Evolutionary conservation across 192 early-diverging fungal species (phyloP).

Genomic region (Rhizophagus clarus): DNA sequence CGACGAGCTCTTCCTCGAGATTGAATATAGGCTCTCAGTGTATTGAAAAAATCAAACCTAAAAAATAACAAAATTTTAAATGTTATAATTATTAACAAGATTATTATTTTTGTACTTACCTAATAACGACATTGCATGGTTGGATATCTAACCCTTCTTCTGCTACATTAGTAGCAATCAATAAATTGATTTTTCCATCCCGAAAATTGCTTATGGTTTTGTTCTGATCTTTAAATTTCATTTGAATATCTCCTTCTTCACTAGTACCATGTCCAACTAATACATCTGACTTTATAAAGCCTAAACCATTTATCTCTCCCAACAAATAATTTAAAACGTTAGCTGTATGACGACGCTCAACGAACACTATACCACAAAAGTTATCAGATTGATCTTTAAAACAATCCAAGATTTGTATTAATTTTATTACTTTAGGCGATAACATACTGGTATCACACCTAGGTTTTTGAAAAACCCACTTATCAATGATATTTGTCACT

Average conservation of each 20-base stretch:
- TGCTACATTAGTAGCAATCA: conserved; percentile 91
- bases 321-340: conserved; percentile 58
- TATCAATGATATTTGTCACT: conserved; percentile 31
- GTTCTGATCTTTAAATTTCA: conserved; percentile 59
- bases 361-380: conserved; percentile 91
- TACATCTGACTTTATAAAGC: conserved; percentile 46
- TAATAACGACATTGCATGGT: conserved; percentile 85
- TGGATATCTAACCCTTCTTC: conserved; percentile 96
- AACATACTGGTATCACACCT: conserved; percentile 37
- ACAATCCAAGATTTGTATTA: conserved; percentile 64
- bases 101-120: conserved; percentile 37
- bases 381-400: conserved; percentile 46
- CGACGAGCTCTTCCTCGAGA: conserved; percentile 86
- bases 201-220: conserved; percentile 69
- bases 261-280: conserved; percentile 62
- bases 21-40: conserved; percentile 81
- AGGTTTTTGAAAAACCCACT: conserved; percentile 37
- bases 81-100: conserved; percentile 5
- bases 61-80: conserved; percentile 33
- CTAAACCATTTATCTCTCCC: conserved; percentile 54
- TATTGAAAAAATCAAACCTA: conserved; percentile 77
- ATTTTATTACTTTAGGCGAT: conserved; percentile 70
- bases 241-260: conserved; percentile 46
- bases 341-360: conserved; percentile 72
- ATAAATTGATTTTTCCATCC: conserved; percentile 66